Conservation (phyloP, 2,329 filamentous ascomycete species). For the Ophiostoma populinum region DNA sequence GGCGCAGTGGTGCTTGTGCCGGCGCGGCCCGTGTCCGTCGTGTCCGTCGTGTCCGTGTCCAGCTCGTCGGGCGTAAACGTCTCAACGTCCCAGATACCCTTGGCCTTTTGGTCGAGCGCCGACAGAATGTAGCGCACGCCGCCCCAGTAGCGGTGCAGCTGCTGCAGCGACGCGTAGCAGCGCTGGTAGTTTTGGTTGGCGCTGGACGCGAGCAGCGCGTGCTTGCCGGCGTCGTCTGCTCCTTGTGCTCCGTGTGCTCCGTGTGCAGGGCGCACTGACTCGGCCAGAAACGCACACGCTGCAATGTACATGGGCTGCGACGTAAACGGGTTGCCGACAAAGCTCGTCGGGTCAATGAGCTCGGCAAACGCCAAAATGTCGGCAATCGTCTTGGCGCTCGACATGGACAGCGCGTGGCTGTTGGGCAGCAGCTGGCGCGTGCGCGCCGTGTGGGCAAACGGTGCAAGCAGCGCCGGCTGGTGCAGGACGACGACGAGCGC, state of each 20-base stretch:
- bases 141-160: constrained; percentile 72
- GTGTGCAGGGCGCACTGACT: too few relatives aligned
- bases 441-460: constrained; percentile 45
- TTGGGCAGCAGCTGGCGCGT: constrained; percentile 63
- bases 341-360: constrained; percentile 69
- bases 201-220: constrained; percentile 61
- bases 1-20: constrained; percentile 38
- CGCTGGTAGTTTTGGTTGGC: constrained; percentile 77
- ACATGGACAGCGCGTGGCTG: constrained; percentile 69
- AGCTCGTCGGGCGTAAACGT: constrained; percentile 57
- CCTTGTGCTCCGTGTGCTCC: too few relatives aligned
- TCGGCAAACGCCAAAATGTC: constrained; percentile 79
- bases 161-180: constrained; percentile 69
- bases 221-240: constrained; percentile 44
- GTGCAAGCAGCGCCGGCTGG: constrained; percentile 66
- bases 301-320: constrained; percentile 86
- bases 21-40: too few relatives aligned
- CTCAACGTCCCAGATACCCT: constrained; percentile 67
- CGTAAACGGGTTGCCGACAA: constrained; percentile 76
- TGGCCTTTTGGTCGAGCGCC: constrained; percentile 71
- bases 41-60: too few relatives aligned
- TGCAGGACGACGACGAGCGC: constrained; percentile 72
- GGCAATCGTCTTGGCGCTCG: constrained; percentile 78
- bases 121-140: constrained; percentile 77
- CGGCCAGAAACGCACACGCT: constrained; percentile 74